A percentile compares a stretch with the other conserved stretches of the same genome.
phyloP scores from a whole-genome alignment of 2,329 filamentous ascomycete species.

The Volutella citrinella region DNA sequence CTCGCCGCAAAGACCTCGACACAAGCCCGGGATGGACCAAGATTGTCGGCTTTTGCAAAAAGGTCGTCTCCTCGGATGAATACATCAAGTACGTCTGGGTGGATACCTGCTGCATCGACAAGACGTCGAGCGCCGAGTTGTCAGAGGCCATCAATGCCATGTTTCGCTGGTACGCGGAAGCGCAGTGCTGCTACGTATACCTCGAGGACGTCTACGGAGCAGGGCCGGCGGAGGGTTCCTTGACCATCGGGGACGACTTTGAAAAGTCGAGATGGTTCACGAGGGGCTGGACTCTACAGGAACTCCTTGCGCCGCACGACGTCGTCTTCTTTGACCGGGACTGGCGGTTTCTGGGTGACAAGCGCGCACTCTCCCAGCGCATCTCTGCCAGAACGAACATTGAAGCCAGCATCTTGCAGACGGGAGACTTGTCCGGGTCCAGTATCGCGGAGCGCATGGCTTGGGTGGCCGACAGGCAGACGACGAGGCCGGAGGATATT shows the following conservation, averaged over 20 bases:
- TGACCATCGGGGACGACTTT: too few species aligned
- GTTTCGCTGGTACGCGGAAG: too few species aligned
- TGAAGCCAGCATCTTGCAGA: constrained; percentile 8
- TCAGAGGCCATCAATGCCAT: too few species aligned
- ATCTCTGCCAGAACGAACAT: constrained; percentile 11
- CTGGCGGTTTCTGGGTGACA: constrained; percentile 11
- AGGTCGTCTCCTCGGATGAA: constrained; percentile 1
- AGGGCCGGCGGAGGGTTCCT: too few species aligned
- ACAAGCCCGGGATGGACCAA: constrained; percentile 11
- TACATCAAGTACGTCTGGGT: constrained; percentile 11
- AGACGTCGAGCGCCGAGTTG: too few species aligned
- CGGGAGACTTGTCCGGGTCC: constrained; percentile 3
- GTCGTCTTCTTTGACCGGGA: constrained; percentile 13
- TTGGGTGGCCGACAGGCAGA: constrained; percentile 16
- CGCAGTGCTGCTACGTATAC: too few species aligned
- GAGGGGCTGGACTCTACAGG: too few species aligned
- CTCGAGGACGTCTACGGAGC: too few species aligned
- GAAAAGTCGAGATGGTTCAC: too few species aligned
- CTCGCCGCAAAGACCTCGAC: neutral
- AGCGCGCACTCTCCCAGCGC: constrained; percentile 4
- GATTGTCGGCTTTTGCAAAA: constrained; percentile 10
- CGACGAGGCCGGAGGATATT: constrained; percentile 17
- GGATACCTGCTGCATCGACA: constrained; percentile 15
- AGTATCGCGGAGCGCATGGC: constrained; percentile 19
- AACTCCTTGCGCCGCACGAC: too few species aligned